Base-by-base conservation (phyloP, 2,329 filamentous ascomycete genomes). In the Coccinonectria pachysandricola region DNA sequence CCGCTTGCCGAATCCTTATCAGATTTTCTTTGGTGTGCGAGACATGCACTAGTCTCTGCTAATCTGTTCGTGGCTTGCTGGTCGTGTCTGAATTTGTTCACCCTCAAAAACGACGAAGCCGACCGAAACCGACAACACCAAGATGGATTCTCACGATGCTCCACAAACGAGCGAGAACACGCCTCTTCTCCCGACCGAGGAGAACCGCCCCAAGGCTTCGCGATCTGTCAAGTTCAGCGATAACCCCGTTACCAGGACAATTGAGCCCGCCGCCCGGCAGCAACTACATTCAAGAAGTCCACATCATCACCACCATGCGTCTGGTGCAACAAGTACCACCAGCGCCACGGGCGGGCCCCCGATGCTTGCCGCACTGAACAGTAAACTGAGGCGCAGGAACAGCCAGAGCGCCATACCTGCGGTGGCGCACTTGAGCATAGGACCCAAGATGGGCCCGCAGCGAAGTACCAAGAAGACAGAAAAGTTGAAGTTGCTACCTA, bases 401-500 rank as follows among this genome's bases (percentile, higher is more conserved):
- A 93, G 84, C 54, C 79, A 85, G 45, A 79, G 83, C 11, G 56
- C 52, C 12, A 52, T 59, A 2, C 49, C 53, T 19, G 50, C 56
- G 18, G 41, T 54, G 19, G 42, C 49, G 14, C 44, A 57, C 18
- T 49, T 57, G 6, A 46, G 56, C 8, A 40, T 48, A 15, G 54
- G 47, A 3, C 57, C 70, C 27, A 95, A 96, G 59, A 85, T 95
- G 32, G 91, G 91, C 3, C 88, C 91, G 0, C 91, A 98, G 53
- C 68, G 91, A 54, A 96, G 86, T 30, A 93, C 87, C 13, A 92
- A 94, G 56, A 95, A 83, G 39, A 85, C 85, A 2, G 86, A 96
- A 62, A 98, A 98, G 61, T 68, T 98, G 35, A 98, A 98, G 60
- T 70, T 98, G n/a, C 64, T 98, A 10, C 91, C 91, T 1, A 91